phyloP scores from a whole-genome alignment of 2,329 filamentous ascomycete genomes.

The Trichoderma endophyticum region DNA sequence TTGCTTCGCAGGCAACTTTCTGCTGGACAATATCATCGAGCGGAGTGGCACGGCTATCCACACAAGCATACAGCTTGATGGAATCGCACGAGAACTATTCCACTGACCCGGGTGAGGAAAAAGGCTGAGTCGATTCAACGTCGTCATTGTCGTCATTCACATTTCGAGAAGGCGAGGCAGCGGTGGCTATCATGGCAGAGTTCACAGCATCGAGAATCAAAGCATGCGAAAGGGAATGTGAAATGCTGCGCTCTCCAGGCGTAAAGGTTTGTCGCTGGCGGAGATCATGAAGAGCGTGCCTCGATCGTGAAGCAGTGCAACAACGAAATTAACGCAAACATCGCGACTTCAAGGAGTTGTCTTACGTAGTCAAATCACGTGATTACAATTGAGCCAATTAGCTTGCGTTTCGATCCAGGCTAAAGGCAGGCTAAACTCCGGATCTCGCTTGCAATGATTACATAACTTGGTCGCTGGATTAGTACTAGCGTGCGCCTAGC shows the following conservation, averaged over 20 bases:
- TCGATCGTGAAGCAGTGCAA: not conserved
- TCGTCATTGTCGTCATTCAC: not conserved
- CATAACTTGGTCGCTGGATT: not conserved
- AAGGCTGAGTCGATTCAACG: not conserved
- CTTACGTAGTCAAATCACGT: not conserved
- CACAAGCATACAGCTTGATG: not conserved
- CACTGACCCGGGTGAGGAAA: constrained; percentile 2
- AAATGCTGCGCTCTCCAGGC: not conserved
- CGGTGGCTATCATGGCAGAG: not conserved
- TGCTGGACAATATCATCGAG: not conserved
- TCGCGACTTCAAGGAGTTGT: not conserved
- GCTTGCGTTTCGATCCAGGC: not conserved
- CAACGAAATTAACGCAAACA: not conserved
- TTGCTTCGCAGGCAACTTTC: constrained; percentile 1
- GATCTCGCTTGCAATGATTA: accelerated
- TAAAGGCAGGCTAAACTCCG: not conserved
- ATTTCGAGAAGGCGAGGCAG: not conserved
- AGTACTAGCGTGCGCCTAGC: no score
- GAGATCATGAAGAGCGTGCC: not conserved
- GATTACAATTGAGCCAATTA: not conserved
- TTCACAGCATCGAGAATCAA: not conserved
- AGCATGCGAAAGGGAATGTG: not conserved
- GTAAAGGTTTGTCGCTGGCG: not conserved
- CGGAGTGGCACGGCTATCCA: constrained; percentile 10
- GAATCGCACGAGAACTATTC: constrained; percentile 1